Conservation (phyloP, 2,329 filamentous ascomycete genomes). For the Verticillium dahliae region DNA sequence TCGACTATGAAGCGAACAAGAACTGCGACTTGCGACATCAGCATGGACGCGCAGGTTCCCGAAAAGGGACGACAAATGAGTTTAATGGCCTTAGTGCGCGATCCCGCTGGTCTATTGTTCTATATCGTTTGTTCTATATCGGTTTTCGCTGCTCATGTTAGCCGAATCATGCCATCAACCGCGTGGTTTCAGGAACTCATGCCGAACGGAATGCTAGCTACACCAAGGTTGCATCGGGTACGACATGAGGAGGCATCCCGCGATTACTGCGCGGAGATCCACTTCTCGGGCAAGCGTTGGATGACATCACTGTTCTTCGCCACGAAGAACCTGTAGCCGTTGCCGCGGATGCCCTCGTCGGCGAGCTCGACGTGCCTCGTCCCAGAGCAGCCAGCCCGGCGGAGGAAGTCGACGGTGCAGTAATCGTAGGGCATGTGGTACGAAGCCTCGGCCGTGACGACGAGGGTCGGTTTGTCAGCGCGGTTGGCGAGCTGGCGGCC, state of each 20-base stretch:
- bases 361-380: slow-evolving; percentile 27
- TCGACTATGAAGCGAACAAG: too few species aligned
- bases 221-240: not conserved
- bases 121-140: too few species aligned
- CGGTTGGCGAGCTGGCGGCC: slow-evolving; percentile 28
- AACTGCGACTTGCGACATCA: too few species aligned
- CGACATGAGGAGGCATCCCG: too few species aligned
- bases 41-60: too few species aligned
- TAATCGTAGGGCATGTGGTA: slow-evolving; percentile 40
- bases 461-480: slow-evolving; percentile 23
- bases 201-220: too few species aligned
- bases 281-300: slow-evolving; percentile 15
- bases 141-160: too few species aligned
- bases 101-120: too few species aligned
- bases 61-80: too few species aligned
- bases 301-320: slow-evolving; percentile 39
- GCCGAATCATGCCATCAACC: too few species aligned
- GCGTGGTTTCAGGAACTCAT: too few species aligned
- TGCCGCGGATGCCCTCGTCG: slow-evolving; percentile 32
- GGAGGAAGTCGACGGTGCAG: slow-evolving; percentile 31
- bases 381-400: slow-evolving; percentile 31
- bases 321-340: slow-evolving; percentile 42
- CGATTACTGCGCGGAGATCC: slow-evolving; percentile 11
- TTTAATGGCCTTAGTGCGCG: too few species aligned
- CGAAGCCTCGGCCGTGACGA: slow-evolving; percentile 34